Percentiles rank a stretch among this genome's conserved stretches.
phyloP scores from a whole-genome alignment of 1,284 basidiomycete genomes.

The Naganishia sp. region DNA sequence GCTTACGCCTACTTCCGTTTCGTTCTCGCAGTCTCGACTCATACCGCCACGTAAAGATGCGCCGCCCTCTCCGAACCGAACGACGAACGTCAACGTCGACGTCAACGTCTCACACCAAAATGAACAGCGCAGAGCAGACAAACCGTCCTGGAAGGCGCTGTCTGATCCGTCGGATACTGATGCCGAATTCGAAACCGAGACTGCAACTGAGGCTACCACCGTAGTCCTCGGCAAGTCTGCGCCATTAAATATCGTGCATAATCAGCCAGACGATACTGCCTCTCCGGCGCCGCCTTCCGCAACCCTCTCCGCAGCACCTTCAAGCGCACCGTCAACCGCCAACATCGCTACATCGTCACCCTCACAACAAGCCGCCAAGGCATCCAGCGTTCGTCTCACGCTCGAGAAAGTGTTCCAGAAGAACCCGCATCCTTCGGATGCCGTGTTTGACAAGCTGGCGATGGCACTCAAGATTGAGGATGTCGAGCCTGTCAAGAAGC shows the following conservation, averaged over 20 bases:
- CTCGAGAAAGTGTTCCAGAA: slow-evolving; percentile 21
- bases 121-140: no score
- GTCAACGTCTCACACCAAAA: no score
- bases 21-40: slow-evolving; percentile 2
- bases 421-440: slow-evolving; percentile 19
- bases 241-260: no score
- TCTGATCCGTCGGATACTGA: no score
- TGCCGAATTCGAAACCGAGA: no score
- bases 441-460: slow-evolving; percentile 12
- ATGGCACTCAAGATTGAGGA: slow-evolving; percentile 14
- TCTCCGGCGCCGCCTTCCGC: no score
- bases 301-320: neutral
- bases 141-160: no score
- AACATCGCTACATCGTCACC: neutral
- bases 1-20: neutral
- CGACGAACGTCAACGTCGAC: neutral
- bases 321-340: neutral
- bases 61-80: slow-evolving; percentile 6
- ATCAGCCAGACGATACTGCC: no score
- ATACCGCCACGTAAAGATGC: slow-evolving; percentile 3
- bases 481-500: slow-evolving; percentile 20
- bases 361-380: neutral
- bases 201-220: no score
- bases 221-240: no score
- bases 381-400: slow-evolving; percentile 10